Evolutionary conservation across 2,329 filamentous ascomycete species (phyloP).

Genomic region (Ceratocystis huliohia): DNA sequence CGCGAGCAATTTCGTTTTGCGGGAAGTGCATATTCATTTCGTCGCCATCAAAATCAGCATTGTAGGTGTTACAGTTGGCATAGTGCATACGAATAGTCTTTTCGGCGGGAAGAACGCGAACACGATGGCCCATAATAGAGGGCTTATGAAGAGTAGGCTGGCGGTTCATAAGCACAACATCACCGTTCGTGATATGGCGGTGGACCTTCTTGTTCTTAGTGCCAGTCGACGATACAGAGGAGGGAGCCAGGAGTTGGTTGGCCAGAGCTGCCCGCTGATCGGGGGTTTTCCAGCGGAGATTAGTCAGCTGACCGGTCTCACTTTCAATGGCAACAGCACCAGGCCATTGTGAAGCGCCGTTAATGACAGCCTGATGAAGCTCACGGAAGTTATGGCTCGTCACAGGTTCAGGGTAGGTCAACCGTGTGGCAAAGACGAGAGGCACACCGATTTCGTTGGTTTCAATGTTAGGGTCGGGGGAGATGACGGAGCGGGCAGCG

Average conservation of each 20-base stretch:
- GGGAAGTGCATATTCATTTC: constrained; percentile 99
- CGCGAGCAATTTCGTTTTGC: constrained; percentile 86
- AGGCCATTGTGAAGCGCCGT: constrained; percentile 86
- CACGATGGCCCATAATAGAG: constrained; percentile 96
- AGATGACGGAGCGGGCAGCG: constrained; percentile 93
- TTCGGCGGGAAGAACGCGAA: constrained; percentile 80
- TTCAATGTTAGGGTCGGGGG: constrained; percentile 95
- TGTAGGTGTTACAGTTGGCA: constrained; percentile 98
- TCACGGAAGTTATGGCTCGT: constrained; percentile 96
- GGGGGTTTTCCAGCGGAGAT: constrained; percentile 69
- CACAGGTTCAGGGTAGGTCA: constrained; percentile 94
- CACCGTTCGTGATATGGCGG: constrained; percentile 87
- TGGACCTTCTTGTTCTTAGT: constrained; percentile 91
- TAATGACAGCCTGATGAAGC: constrained; percentile 89
- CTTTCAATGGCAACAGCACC: constrained; percentile 91
- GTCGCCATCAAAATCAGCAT: constrained; percentile 97
- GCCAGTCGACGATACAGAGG: constrained; percentile 58
- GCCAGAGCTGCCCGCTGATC: constrained; percentile 83
- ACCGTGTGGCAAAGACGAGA: constrained; percentile 89
- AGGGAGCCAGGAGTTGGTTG: constrained; percentile 82
- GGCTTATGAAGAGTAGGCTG: constrained; percentile 97
- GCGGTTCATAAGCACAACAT: constrained; percentile 97
- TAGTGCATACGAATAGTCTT: constrained; percentile 99
- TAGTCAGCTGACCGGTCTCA: constrained; percentile 84
- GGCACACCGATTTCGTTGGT: constrained; percentile 98